Percentiles rank a stretch among this genome's conserved stretches.
Conservation (phyloP, 345 rosid genomes). For the Garcia nutans region DNA sequence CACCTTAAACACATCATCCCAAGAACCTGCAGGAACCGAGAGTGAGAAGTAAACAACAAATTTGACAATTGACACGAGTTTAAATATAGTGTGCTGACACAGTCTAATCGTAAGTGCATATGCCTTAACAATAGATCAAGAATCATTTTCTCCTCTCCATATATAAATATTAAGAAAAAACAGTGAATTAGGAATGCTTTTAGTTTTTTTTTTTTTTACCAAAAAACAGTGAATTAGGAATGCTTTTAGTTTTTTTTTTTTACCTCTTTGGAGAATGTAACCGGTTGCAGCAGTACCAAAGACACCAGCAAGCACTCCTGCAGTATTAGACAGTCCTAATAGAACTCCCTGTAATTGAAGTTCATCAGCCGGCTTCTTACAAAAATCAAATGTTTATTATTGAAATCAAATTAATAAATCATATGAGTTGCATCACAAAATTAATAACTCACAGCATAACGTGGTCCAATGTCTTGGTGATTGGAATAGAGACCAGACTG, state of each 20-base stretch:
- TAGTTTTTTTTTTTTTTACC: background rate
- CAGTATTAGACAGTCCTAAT: slow-evolving; percentile 88
- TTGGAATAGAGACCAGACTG: slow-evolving; percentile 97
- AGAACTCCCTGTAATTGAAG: slow-evolving; percentile 71
- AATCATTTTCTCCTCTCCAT: too few species aligned
- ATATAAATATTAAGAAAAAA: too few species aligned
- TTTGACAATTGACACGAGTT: background rate
- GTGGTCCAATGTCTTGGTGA: slow-evolving; percentile 98
- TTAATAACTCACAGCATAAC: slow-evolving; percentile 71
- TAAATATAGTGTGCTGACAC: background rate
- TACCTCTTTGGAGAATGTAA: slow-evolving; percentile 88
- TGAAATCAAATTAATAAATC: background rate
- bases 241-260: background rate
- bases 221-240: background rate
- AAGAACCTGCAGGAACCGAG: slow-evolving; percentile 58
- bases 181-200: background rate
- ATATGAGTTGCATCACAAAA: background rate
- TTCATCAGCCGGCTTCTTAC: background rate
- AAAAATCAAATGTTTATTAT: background rate
- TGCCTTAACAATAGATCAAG: too few species aligned
- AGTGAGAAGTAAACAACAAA: background rate
- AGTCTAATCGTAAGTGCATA: too few species aligned
- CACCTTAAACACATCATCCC: slow-evolving; percentile 94
- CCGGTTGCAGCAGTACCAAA: slow-evolving; percentile 97
- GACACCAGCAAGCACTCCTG: slow-evolving; percentile 95